phyloP scores from a whole-genome alignment of 352 stramenopile species.

The Phytophthora boehmeriae region DNA sequence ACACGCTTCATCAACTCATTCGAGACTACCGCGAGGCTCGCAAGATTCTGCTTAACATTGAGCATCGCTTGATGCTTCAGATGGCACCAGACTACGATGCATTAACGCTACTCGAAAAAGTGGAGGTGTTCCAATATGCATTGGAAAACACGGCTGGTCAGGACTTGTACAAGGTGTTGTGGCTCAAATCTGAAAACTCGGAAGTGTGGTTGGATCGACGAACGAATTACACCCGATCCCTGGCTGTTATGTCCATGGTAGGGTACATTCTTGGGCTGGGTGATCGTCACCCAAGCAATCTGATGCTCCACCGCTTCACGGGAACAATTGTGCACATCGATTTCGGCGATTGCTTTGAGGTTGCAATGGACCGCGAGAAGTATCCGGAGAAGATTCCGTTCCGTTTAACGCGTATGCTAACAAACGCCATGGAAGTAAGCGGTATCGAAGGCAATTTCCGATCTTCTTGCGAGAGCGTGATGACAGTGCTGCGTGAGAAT shows the following conservation, averaged over 20 bases:
- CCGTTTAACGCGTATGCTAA: constrained; percentile 98
- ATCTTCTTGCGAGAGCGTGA: constrained; percentile 97
- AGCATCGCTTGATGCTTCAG: constrained; percentile 91
- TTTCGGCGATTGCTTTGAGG: constrained; percentile 98
- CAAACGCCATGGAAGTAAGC: constrained; percentile 98
- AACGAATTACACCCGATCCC: constrained; percentile 96
- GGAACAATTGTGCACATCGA: constrained; percentile 98
- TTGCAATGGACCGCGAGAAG: constrained; percentile 98
- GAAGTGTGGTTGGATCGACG: constrained; percentile 98
- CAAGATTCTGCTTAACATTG: constrained; percentile 94
- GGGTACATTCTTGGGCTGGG: constrained; percentile 99
- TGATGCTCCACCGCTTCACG: constrained; percentile 99
- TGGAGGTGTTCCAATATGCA: constrained; percentile 97
- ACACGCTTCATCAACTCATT: constrained; percentile 98
- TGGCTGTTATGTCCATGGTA: constrained; percentile 99
- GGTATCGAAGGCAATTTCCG: constrained; percentile 99
- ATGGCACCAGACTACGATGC: constrained; percentile 96
- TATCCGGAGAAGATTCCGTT: constrained; percentile 99
- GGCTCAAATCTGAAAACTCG: constrained; percentile 97
- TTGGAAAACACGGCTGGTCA: constrained; percentile 94
- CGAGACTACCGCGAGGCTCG: constrained; percentile 91
- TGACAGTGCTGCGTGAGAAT: constrained; percentile 97
- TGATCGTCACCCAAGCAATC: constrained; percentile 99
- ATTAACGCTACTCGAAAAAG: constrained; percentile 97
- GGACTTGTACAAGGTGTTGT: constrained; percentile 97